A percentile compares a stretch with the other conserved stretches of the same genome.
Conservation (phyloP, 2,329 filamentous ascomycete genomes). For the Mycosphaerella sp. region DNA sequence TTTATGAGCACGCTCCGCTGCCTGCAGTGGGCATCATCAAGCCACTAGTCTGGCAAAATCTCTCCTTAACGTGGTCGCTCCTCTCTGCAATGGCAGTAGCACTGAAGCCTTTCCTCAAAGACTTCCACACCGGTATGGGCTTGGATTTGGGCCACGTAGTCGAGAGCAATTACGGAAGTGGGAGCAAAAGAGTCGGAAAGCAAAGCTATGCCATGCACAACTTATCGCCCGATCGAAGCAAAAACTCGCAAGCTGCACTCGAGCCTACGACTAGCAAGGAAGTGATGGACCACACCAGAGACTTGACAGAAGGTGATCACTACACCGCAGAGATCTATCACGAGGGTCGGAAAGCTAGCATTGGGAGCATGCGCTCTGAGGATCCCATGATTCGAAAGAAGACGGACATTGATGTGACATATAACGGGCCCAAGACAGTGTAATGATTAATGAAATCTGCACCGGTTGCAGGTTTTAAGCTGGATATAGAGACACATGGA, state of each 20-base stretch:
- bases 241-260: slow-evolving; percentile 1
- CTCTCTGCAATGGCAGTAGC: slow-evolving; percentile 17
- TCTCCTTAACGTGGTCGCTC: slow-evolving; percentile 12
- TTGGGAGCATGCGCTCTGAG: slow-evolving; percentile 10
- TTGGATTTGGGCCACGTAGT: slow-evolving; percentile 12
- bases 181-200: slow-evolving; percentile 2
- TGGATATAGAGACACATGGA: not conserved
- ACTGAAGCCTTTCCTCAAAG: slow-evolving; percentile 15
- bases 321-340: slow-evolving; percentile 18
- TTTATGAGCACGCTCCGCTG: not conserved
- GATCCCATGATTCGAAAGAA: slow-evolving; percentile 17
- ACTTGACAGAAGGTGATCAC: slow-evolving; percentile 11
- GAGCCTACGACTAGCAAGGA: no score
- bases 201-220: slow-evolving; percentile 10
- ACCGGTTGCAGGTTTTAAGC: not conserved
- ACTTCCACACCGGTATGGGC: slow-evolving; percentile 17
- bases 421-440: slow-evolving; percentile 3
- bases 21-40: slow-evolving; percentile 7
- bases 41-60: slow-evolving; percentile 15
- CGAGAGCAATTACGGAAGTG: slow-evolving; percentile 10
- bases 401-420: slow-evolving; percentile 16
- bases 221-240: slow-evolving; percentile 5
- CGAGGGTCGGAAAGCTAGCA: slow-evolving; percentile 10
- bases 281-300: not conserved
- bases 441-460: not conserved